Base-by-base conservation (phyloP, 2,329 filamentous ascomycete genomes). In the Ophiocordyceps camponoti-floridani region DNA sequence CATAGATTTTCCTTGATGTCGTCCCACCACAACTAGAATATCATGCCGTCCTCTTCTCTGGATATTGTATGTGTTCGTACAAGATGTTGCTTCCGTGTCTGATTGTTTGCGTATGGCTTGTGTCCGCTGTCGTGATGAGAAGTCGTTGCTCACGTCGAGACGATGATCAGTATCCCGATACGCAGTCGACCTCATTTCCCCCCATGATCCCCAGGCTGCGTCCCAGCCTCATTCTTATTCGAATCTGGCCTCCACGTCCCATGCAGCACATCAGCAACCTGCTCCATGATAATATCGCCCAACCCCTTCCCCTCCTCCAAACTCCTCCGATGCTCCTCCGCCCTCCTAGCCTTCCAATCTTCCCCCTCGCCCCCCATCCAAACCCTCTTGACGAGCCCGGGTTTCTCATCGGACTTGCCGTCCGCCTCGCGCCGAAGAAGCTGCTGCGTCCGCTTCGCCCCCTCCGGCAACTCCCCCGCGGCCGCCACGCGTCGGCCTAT, bases 301-400 rank as follows among this genome's bases (percentile, higher is more conserved):
- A 74, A 66, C 3, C 73, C 72, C 52, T 69, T 71, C 4, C 74
- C 74, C 48, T 74, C 68, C 44, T 70, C 64, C 37, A 77, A 56
- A 46, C 69, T 72, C 57, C 67, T 68, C 47, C 62, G 62, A 53
- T 76, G 71, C 55, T 68, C 64, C 53, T 64, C 63, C 4, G 65
- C 61, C 48, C 73, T 62, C 63, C 69, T 68, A 58, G 67, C 58
- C 54, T 65, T 63, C 73, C 73, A 77, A 50, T 70, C 65, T 41
- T 67, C 64, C n/a, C 58, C 58, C 55, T 76, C 73, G 35, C 64
- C 65, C 31, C 75, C 75, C 67, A 75, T 72, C 75, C 75, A 79
- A 14, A 77, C 56, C 49, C 64, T 64, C 49, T 68, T 61, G 45
- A 74, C 55, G 43, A 58, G 43, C 45, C 58, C 51, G 11, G 54